These are phyloP conservation scores for Cytospora piceicola DNA, from an alignment of 2,329 filamentous ascomycete genomes.

Conservation along the genomic window DNA sequence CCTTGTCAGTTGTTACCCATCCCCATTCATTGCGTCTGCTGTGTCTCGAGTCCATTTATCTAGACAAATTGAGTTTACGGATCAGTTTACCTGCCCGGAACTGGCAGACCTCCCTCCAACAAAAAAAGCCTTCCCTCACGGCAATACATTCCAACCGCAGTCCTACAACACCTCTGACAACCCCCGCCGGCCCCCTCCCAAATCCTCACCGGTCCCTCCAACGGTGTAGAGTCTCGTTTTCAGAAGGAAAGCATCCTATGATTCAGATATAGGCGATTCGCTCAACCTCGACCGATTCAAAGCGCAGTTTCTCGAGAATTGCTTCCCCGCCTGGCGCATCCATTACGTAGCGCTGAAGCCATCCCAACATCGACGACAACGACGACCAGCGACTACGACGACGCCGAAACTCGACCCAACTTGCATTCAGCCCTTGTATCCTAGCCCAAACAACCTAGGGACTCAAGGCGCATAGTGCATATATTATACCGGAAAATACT, in stretches of 20 bases:
- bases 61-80: conserved; percentile 14
- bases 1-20: conserved; percentile 1
- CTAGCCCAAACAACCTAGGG: neutral
- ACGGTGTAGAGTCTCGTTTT: neutral
- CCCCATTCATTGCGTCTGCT: conserved; percentile 19
- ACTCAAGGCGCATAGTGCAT: neutral
- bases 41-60: conserved; percentile 13
- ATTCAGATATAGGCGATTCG: neutral
- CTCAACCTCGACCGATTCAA: neutral
- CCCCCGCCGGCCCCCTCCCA: conserved; percentile 11
- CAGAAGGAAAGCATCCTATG: neutral
- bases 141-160: conserved; percentile 12
- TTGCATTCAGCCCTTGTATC: neutral
- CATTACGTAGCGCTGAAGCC: conserved; percentile 4
- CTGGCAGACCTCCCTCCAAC: neutral
- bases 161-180: conserved; percentile 7
- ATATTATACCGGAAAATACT: neutral
- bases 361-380: neutral
- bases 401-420: neutral
- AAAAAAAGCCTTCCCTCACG: conserved; percentile 17
- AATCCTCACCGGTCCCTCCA: conserved; percentile 14
- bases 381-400: neutral
- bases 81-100: conserved; percentile 9
- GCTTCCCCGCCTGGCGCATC: conserved; percentile 2
- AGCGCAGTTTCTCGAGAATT: neutral